Evolutionary conservation across 352 stramenopile genomes (phyloP).

Genomic region (Elongisporangium senticosum): DNA sequence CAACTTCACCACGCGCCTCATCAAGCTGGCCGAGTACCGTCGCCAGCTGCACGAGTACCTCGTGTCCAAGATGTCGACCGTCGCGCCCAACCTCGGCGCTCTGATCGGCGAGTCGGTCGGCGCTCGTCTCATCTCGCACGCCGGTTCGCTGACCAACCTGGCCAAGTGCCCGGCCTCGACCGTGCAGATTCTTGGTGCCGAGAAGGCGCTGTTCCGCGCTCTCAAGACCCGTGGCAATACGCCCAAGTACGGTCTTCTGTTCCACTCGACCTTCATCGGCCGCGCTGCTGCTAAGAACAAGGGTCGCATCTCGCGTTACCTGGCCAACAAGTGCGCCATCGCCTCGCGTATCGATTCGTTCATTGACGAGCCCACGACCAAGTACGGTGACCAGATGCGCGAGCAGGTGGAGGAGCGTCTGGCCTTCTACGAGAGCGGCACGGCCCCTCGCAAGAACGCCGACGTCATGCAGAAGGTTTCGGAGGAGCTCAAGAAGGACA

Average conservation of each 20-base stretch:
- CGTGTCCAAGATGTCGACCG: slow-evolving; percentile 96
- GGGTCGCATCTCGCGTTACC: slow-evolving; percentile 98
- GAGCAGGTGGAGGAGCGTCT: slow-evolving; percentile 99
- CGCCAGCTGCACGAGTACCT: slow-evolving; percentile 94
- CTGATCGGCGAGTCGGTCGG: slow-evolving; percentile 99
- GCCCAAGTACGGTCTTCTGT: slow-evolving; percentile 99
- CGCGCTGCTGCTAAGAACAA: slow-evolving; percentile 99
- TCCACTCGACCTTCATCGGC: slow-evolving; percentile 99
- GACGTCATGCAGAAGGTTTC: slow-evolving; percentile 98
- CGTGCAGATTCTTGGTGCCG: slow-evolving; percentile 99
- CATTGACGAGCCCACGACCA: slow-evolving; percentile 92
- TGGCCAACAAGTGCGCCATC: slow-evolving; percentile 99
- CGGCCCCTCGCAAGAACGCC: slow-evolving; percentile 97
- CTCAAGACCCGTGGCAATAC: slow-evolving; percentile 99
- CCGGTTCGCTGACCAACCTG: slow-evolving; percentile 97
- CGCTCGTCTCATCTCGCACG: slow-evolving; percentile 99
- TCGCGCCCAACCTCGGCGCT: slow-evolving; percentile 98
- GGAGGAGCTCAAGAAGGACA: slow-evolving; percentile 78
- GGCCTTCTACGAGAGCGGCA: slow-evolving; percentile 98
- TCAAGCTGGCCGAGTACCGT: slow-evolving; percentile 98
- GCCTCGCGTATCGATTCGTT: slow-evolving; percentile 99
- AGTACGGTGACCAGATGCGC: slow-evolving; percentile 98
- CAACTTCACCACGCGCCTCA: slow-evolving; percentile 97
- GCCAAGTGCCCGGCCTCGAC: slow-evolving; percentile 99
- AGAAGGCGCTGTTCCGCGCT: slow-evolving; percentile 99